Evolutionary conservation across 192 early-diverging fungal genomes (phyloP), one percentile per base, ranked within the genome.

Genomic region (Entomortierella lignicola): DNA sequence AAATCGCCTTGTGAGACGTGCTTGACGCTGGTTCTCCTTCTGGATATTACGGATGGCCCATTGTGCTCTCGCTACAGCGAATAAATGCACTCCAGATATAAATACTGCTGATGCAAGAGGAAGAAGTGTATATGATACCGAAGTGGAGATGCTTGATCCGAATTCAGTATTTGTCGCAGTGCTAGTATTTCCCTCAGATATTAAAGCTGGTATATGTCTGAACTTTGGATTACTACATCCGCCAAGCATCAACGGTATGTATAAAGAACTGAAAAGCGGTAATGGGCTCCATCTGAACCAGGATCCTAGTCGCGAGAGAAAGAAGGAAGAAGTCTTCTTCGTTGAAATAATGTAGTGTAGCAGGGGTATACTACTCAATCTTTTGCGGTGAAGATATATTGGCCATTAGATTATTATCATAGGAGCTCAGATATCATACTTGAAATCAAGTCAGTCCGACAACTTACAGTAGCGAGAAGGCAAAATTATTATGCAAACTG

Each of bases 31-130:
- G 2, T 21, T 54, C 8, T 74, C 56, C 4, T 48, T 53, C 2
- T 60, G 72, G 11, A 74, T 60, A 23, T 30, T 20, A n/a, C 26
- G 25, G 13, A 66, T 15, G 13, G 30, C 48, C 56, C 55, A 61
- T 20, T 65, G 72, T 2, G 57, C 44, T 23, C n/a, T 59, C 5
- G 41, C 37, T 5, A 41, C 47, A 8, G 63, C 63, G 4, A 60
- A 21, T 30, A 66, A 61, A 39, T 74, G 72, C 10, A 74, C 55
- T 11, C 57, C 63, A 0, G 72, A 52, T 4, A 74, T 6, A 31
- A 65, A 60, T 15, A 74, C 6, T 13, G 72, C 66, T 12, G 72
- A 63, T 0, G 55, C 41, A 2, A 74, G 50, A 23, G 56, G 72
- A 10, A 74, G 41, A 34, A 47, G 27, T 50, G 66, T 31, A 39